Evolutionary conservation across 805 yeast species (phyloP).

Genomic region (Zygotorulaspora florentina): DNA sequence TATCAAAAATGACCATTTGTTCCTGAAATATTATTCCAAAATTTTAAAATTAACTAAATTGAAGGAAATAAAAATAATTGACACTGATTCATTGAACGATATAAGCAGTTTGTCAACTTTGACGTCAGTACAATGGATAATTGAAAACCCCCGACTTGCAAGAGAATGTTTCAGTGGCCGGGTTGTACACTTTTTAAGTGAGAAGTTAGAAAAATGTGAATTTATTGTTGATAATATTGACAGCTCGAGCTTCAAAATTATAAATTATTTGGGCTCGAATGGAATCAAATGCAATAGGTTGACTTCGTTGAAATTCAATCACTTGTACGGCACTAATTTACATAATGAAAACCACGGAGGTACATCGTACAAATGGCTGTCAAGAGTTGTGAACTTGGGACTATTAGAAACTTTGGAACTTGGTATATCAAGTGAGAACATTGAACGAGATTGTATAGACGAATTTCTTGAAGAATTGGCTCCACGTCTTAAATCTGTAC

Average conservation of each 20-base stretch:
- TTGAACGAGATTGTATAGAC: slow-evolving; percentile 44
- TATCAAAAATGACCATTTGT: slow-evolving; percentile 18
- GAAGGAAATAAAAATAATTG: slow-evolving; percentile 12
- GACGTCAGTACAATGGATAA: slow-evolving; percentile 14
- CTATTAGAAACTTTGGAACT: slow-evolving; percentile 44
- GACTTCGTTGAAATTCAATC: slow-evolving; percentile 38
- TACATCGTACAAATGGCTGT: slow-evolving; percentile 32
- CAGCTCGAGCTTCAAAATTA: slow-evolving; percentile 36
- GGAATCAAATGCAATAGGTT: slow-evolving; percentile 22
- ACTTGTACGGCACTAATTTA: slow-evolving; percentile 45
- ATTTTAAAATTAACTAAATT: slow-evolving; percentile 10
- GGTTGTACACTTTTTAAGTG: slow-evolving; percentile 6
- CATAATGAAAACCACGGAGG: slow-evolving; percentile 36
- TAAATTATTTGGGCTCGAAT: slow-evolving; percentile 24
- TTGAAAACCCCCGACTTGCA: slow-evolving; percentile 9
- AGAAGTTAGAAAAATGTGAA: slow-evolving; percentile 19
- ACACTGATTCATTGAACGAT: slow-evolving; percentile 10
- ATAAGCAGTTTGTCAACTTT: slow-evolving; percentile 11
- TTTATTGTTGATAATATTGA: slow-evolving; percentile 36
- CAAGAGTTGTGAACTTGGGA: slow-evolving; percentile 30
- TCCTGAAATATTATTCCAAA: slow-evolving; percentile 12
- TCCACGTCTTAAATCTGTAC: slow-evolving; percentile 28
- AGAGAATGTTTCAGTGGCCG: slow-evolving; percentile 2
- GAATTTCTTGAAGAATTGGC: slow-evolving; percentile 40
- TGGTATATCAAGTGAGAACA: slow-evolving; percentile 50